Percentiles rank a stretch among this genome's conserved stretches.
These are phyloP conservation scores for Pouteria campechiana DNA, from an alignment of 179 eudicot species.

Conservation along the genomic window DNA sequence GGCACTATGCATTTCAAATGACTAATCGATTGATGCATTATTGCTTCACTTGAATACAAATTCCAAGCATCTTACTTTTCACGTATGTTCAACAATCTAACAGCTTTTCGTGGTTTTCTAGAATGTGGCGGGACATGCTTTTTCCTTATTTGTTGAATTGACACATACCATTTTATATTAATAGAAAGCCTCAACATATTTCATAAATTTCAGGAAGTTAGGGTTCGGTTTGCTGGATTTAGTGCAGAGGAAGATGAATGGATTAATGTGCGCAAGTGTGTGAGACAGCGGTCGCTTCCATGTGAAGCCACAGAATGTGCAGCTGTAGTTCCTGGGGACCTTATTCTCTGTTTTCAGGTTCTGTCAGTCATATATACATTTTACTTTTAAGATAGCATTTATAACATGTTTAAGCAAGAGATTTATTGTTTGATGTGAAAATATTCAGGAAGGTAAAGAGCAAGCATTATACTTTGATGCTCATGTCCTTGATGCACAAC, in stretches of 20 bases:
- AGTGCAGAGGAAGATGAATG: conserved; percentile 95
- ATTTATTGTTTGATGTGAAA: not conserved
- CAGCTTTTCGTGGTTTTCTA: too few relatives aligned
- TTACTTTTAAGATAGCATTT: too few relatives aligned
- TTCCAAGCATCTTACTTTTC: too few relatives aligned
- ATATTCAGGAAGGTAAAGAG: conserved; percentile 90
- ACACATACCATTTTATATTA: too few relatives aligned
- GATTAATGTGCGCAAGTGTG: conserved; percentile 75
- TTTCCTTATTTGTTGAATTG: too few relatives aligned
- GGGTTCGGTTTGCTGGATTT: conserved; percentile 91
- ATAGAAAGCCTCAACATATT: too few relatives aligned
- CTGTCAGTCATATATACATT: not conserved
- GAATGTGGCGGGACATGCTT: too few relatives aligned
- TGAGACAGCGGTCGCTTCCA: conserved; percentile 91
- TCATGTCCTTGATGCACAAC: conserved; percentile 88
- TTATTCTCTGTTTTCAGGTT: conserved; percentile 96
- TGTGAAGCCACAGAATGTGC: conserved; percentile 90
- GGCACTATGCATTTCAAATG: too few relatives aligned
- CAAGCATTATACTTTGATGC: conserved; percentile 99
- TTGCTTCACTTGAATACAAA: too few relatives aligned
- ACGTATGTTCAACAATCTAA: too few relatives aligned
- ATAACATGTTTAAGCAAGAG: too few relatives aligned
- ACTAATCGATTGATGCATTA: too few relatives aligned
- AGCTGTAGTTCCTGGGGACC: conserved; percentile 84
- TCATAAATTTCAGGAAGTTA: conserved; percentile 59